Conservation (phyloP, 805 yeast genomes). For the Ogataea degrootiae region DNA sequence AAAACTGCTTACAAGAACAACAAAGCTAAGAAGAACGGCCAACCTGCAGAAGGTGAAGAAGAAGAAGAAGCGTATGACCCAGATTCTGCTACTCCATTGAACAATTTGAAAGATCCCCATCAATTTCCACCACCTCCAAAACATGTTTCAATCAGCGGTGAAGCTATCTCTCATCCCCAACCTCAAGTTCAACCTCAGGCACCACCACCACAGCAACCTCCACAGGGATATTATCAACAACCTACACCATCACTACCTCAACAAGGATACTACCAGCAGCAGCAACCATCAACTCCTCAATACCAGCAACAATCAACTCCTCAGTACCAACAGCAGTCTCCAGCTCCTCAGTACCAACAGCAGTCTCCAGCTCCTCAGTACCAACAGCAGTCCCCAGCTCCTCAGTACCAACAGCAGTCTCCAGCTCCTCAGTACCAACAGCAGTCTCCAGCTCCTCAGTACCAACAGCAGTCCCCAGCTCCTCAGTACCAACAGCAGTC, state of each 20-base stretch:
- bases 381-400: conserved; percentile 2
- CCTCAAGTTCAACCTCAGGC: conserved; percentile 11
- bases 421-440: conserved; percentile 8
- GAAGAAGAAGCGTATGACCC: conserved; percentile 10
- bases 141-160: conserved; percentile 20
- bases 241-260: conserved; percentile 9
- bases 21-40: conserved; percentile 21
- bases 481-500: conserved; percentile 6
- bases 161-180: conserved; percentile 18
- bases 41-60: conserved; percentile 5
- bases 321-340: conserved; percentile 7
- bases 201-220: conserved; percentile 2
- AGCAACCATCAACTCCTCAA: conserved; percentile 5
- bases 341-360: conserved; percentile 7
- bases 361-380: conserved; percentile 4
- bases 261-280: conserved; percentile 4
- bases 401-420: conserved; percentile 1
- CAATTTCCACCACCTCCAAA: conserved; percentile 32
- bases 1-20: conserved; percentile 44
- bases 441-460: conserved; percentile 3
- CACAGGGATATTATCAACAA: conserved; percentile 7
- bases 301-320: conserved; percentile 3
- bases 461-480: neutral
- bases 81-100: conserved; percentile 17
- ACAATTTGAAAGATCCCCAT: conserved; percentile 25